phyloP scores from a whole-genome alignment of 176 grass and related monocot species.

The Avena sativa region DNA sequence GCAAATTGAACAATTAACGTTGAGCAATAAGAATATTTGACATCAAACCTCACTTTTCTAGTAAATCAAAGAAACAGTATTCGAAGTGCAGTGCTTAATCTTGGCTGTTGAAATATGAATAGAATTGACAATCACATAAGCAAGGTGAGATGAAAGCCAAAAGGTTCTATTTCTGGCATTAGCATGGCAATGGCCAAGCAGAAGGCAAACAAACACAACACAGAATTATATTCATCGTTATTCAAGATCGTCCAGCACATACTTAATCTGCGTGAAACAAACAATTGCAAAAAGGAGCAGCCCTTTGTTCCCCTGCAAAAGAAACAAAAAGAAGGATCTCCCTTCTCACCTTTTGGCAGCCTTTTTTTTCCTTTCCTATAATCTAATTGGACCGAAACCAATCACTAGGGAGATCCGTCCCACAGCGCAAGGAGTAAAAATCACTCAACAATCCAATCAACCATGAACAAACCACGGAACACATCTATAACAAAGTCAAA shows the following conservation, averaged over 20 bases:
- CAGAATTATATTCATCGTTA: slow-evolving; percentile 5
- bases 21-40: not conserved
- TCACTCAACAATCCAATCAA: slow-evolving; percentile 37
- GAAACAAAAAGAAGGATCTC: slow-evolving; percentile 45
- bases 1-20: slow-evolving; percentile 17
- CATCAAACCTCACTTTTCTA: slow-evolving; percentile 10
- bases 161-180: slow-evolving; percentile 7
- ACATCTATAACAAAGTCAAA: not conserved
- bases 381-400: slow-evolving; percentile 34
- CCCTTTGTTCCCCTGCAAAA: slow-evolving; percentile 39
- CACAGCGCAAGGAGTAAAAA: slow-evolving; percentile 36
- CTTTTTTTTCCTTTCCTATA: slow-evolving; percentile 33
- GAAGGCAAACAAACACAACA: slow-evolving; percentile 28
- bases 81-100: not conserved
- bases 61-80: slow-evolving; percentile 42
- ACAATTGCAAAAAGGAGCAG: not conserved
- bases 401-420: slow-evolving; percentile 30
- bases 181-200: slow-evolving; percentile 25
- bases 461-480: not conserved
- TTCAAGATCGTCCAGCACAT: slow-evolving; percentile 16
- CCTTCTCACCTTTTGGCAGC: slow-evolving; percentile 46
- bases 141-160: slow-evolving; percentile 1
- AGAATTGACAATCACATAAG: not conserved
- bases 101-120: slow-evolving; percentile 26
- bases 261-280: slow-evolving; percentile 28